Conservation (phyloP, 148 eudicot species). For the Suaeda aralocaspica region DNA sequence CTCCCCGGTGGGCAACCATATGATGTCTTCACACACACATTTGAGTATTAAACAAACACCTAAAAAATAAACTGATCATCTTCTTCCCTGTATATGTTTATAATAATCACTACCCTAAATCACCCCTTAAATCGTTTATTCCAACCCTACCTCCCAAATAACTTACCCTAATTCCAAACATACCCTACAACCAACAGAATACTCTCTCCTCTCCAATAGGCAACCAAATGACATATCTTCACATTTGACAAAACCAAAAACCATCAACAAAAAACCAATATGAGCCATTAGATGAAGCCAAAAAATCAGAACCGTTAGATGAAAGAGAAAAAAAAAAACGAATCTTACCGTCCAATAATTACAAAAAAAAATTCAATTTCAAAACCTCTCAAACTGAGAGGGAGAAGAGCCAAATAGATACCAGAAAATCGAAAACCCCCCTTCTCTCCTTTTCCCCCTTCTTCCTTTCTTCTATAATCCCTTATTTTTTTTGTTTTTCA, state of each 20-base stretch:
- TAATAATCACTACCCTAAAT: too few species aligned
- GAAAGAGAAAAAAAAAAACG: too few species aligned
- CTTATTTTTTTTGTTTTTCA: neutral
- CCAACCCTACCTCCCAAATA: too few species aligned
- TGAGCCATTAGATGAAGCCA: neutral
- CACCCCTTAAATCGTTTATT: too few species aligned
- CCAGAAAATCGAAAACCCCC: neutral
- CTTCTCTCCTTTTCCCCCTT: slow-evolving; percentile 4
- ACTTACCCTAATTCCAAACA: too few species aligned
- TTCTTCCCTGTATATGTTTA: too few species aligned
- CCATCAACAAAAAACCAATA: neutral
- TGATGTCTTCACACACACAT: neutral
- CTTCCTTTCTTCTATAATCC: neutral
- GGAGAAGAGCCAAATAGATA: slow-evolving; percentile 20
- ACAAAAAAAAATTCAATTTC: slow-evolving; percentile 20
- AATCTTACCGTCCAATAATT: slow-evolving; percentile 18
- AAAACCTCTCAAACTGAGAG: slow-evolving; percentile 29
- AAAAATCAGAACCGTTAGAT: slow-evolving; percentile 8
- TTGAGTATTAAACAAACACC: too few species aligned
- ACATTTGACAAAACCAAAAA: neutral
- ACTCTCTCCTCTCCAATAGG: too few species aligned
- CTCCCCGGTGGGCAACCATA: too few species aligned
- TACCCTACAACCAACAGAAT: neutral
- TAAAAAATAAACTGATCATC: too few species aligned
- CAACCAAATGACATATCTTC: neutral